Evolutionary conservation across 129 eudicot genomes (phyloP), one percentile per base, ranked within the genome.

Genomic region (Artemisia tridentata): DNA sequence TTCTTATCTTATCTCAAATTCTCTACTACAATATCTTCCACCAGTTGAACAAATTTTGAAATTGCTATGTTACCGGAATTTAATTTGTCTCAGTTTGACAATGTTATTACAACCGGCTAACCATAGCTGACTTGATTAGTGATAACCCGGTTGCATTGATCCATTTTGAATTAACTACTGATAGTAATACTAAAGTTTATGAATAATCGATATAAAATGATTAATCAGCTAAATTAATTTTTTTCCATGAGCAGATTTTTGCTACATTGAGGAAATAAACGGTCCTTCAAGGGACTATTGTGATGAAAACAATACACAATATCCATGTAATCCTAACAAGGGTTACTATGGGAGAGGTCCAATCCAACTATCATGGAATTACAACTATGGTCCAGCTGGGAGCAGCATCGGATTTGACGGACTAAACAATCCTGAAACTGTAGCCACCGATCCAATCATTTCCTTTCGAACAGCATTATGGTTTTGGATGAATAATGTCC

Each of bases 331-430:
- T 45, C 76, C 82, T 34, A 63, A 10, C 82, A 78, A 78, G 73
- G 82, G 73, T 56, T 78, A 78, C 62, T 78, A 78, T 9, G 81
- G 81, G 5, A 66, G 82, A 72, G 82, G 82, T 47, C 78, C 82
- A 1, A 31, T 78, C 29, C 82, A 78, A 38, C 34, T 78, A 23
- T 65, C 78, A 27, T 78, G 82, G 82, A 78, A 78, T 13, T 78
- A 4, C 78, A 72, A 78, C 54, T 78, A 78, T 1, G 82, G 78
- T 46, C 63, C 69, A 18, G 82, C 82, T 9, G 82, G 82, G 5
- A 57, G 13, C 3, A 65, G 63, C 21, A 78, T 78, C 14, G 73
- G 73, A 55, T 78, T 72, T 9, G 72, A 78, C 6, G 81, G 81
- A 20, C 75, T 78, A 10, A 78, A 78, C 61, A 71, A 71, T 64